These are phyloP conservation scores for Dryadomyces quercivorus DNA, from an alignment of 2,329 filamentous ascomycete species.

Conservation along the genomic window DNA sequence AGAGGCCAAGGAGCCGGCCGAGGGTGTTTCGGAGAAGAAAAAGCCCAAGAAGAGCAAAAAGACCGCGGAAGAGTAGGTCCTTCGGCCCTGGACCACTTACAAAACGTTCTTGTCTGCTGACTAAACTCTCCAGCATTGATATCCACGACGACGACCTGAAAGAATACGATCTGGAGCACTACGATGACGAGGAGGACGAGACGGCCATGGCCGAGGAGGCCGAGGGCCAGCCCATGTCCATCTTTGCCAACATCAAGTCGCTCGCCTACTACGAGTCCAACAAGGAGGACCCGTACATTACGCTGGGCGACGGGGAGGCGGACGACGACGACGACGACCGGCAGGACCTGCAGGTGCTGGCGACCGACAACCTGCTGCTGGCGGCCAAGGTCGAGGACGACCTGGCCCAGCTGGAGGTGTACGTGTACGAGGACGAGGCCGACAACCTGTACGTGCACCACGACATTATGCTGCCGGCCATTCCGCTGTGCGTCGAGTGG, in stretches of 20 bases:
- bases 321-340: conserved; percentile 74
- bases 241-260: conserved; percentile 92
- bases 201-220: conserved; percentile 43
- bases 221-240: conserved; percentile 55
- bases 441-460: conserved; percentile 99
- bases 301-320: conserved; percentile 55
- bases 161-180: conserved; percentile 93
- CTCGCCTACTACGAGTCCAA: conserved; percentile 90
- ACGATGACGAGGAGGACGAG: conserved; percentile 69
- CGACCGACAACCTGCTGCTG: conserved; percentile 84
- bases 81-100: too few species aligned
- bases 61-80: conserved; percentile 26
- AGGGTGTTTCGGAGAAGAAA: conserved; percentile 8
- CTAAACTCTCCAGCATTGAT: conserved; percentile 24
- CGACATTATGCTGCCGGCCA: conserved; percentile 97
- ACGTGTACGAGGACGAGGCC: conserved; percentile 88
- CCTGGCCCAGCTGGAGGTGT: conserved; percentile 89
- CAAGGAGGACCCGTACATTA: conserved; percentile 94
- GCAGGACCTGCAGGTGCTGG: conserved; percentile 85
- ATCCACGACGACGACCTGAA: conserved; percentile 77
- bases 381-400: conserved; percentile 95
- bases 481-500: conserved; percentile 94
- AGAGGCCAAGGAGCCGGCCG: conserved; percentile 9
- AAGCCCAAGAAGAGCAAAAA: conserved; percentile 14
- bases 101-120: background rate